These are phyloP conservation scores for Pseudomonodictys pantanalensis DNA, from an alignment of 495 filamentous ascomycete species.

Conservation along the genomic window DNA sequence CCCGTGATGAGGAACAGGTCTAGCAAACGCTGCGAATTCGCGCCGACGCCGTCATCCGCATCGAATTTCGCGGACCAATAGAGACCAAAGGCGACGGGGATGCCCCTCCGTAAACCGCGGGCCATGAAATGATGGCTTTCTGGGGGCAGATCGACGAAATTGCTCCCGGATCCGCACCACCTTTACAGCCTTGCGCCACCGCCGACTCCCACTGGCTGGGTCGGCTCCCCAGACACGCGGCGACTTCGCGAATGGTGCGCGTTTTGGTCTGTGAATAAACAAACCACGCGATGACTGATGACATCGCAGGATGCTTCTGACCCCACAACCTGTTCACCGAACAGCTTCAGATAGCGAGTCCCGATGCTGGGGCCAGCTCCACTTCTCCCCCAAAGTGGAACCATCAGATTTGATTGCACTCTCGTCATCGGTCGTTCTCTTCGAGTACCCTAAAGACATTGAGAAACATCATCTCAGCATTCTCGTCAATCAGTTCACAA, in stretches of 20 bases:
- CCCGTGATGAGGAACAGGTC: neutral
- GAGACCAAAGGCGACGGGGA: neutral
- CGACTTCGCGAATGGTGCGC: constrained; percentile 19
- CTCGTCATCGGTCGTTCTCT: too few species aligned
- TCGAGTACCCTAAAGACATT: too few species aligned
- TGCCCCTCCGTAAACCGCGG: neutral
- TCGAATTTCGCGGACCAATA: neutral
- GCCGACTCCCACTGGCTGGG: constrained; percentile 1
- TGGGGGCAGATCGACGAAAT: constrained; percentile 4
- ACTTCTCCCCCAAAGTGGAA: too few species aligned
- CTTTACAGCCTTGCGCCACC: constrained; percentile 24
- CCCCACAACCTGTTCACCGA: too few species aligned
- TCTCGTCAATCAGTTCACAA: too few species aligned
- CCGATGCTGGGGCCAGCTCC: too few species aligned
- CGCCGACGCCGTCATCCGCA: neutral
- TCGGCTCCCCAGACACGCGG: constrained; percentile 5
- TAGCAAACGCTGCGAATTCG: neutral
- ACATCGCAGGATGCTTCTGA: too few species aligned
- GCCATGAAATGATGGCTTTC: neutral
- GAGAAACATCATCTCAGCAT: too few species aligned
- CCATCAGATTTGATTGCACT: too few species aligned
- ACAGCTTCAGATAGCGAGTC: too few species aligned
- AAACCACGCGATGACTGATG: constrained; percentile 1
- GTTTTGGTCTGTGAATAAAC: constrained; percentile 17
- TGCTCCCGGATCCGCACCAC: constrained; percentile 20